Evolutionary conservation across 257 asterid genomes (phyloP), one percentile per base, ranked within the genome.

Genomic region (Ajuga chamaepitys): DNA sequence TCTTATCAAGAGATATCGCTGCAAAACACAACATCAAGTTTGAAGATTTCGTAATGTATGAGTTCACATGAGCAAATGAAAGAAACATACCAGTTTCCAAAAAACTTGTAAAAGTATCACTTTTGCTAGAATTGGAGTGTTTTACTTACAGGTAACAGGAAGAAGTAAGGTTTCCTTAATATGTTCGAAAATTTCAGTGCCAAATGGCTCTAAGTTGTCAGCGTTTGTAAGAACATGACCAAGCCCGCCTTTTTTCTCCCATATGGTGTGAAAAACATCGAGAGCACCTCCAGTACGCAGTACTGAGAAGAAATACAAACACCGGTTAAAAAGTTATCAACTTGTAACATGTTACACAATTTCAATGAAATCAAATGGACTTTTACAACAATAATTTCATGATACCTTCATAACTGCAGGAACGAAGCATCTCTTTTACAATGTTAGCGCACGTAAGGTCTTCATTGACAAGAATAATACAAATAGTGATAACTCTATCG

Each of bases 381-480:
- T 2, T 32, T 47, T 21, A 52, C 28, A 42, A 25, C 10, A 51
- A 9, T 9, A 67, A 56, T 61, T 24, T 2, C 7, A 7, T 11
- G 4, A 16, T 79, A 91, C 97, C 97, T 86, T 81, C 70, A 71
- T 82, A 61, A 58, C 58, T 67, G 74, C 82, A 76, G 56, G 21
- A 64, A 21, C 59, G 75, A 64, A 84, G 91, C 84, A 91, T 71
- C 73, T 83, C 68, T 4, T 69, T 13, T 25, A 77, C 84, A 22
- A 82, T 72, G 32, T 62, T 75, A 13, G 54, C 72, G 73, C 83
- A 81, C 22, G 73, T 64, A 41, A 44, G 53, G 64, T 86, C 88
- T 51, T 77, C 86, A 44, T 72, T 74, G 70, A 70, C 79, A 41
- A 83, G 71, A 44, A 86, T 72, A 62, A 91, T 45, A 61, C 93